Conservation (phyloP, 352 stramenopile genomes). For the Phytophthora sansomeana region DNA sequence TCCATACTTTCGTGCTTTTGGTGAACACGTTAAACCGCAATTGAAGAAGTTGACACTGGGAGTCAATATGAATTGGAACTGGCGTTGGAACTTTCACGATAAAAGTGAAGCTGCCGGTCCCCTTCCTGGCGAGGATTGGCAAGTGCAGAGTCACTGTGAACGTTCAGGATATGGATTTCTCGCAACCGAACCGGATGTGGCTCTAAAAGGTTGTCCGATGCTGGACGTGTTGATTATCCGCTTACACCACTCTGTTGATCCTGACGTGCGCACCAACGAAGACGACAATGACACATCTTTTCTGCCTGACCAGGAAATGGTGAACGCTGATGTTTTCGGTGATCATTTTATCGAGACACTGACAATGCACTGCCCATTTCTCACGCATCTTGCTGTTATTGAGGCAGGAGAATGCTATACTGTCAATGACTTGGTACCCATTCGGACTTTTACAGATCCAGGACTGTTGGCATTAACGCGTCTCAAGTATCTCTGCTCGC, state of each 20-base stretch:
- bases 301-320: slow-evolving; percentile 33
- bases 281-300: not conserved
- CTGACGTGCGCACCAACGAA: slow-evolving; percentile 4
- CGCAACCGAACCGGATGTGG: slow-evolving; percentile 28
- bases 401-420: too few relatives aligned
- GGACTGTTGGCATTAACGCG: too few relatives aligned
- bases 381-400: slow-evolving; percentile 20
- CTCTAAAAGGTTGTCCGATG: slow-evolving; percentile 36
- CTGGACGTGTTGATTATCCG: slow-evolving; percentile 34
- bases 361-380: slow-evolving; percentile 25
- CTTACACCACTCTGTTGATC: slow-evolving; percentile 40
- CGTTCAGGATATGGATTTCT: slow-evolving; percentile 25
- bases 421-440: too few relatives aligned
- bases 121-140: slow-evolving; percentile 1
- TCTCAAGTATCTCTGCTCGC: too few relatives aligned
- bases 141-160: not conserved
- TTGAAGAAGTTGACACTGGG: slow-evolving; percentile 38
- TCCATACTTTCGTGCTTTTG: slow-evolving; percentile 46
- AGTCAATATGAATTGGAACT: slow-evolving; percentile 50
- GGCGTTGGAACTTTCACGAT: slow-evolving; percentile 38
- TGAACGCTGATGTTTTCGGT: slow-evolving; percentile 39
- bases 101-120: slow-evolving; percentile 4
- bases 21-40: slow-evolving; percentile 35
- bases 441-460: too few relatives aligned
- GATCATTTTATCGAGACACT: slow-evolving; percentile 36